A percentile compares a stretch with the other conserved stretches of the same genome.
phyloP scores from a whole-genome alignment of 1,139 yeast species.

The Arxiozyma bovina region DNA sequence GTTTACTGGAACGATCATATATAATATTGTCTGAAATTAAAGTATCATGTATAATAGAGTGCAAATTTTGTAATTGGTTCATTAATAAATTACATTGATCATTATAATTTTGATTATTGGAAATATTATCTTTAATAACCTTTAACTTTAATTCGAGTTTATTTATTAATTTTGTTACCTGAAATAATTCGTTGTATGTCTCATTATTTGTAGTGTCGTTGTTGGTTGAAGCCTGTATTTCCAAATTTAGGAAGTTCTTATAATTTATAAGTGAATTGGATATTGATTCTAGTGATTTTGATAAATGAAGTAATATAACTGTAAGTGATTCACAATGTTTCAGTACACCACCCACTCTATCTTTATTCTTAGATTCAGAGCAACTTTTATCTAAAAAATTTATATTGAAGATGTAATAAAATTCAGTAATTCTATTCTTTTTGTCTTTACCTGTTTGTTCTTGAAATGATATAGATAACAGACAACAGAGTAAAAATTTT shows the following conservation, averaged over 20 bases:
- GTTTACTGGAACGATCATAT: not conserved
- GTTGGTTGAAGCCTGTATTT: not conserved
- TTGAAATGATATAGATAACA: conserved; percentile 5
- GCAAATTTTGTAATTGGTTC: not conserved
- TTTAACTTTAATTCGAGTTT: not conserved
- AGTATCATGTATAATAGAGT: not conserved
- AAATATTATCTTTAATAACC: too few species aligned
- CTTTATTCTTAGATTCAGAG: not conserved
- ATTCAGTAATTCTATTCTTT: not conserved
- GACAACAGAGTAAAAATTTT: conserved; percentile 21
- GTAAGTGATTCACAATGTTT: not conserved
- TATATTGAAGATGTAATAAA: not conserved
- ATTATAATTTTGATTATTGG: too few species aligned
- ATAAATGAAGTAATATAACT: not conserved
- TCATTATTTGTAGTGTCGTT: too few species aligned
- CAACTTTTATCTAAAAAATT: not conserved
- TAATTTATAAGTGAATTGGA: not conserved
- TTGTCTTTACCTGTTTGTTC: not conserved
- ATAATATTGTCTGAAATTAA: not conserved
- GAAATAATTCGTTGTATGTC: not conserved
- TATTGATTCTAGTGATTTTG: not conserved
- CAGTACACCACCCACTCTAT: not conserved
- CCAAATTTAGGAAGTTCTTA: not conserved
- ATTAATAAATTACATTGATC: not conserved
- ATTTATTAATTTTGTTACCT: not conserved